Percentiles rank a stretch among this genome's conserved stretches.
Evolutionary conservation across 2,329 filamentous ascomycete species (phyloP).

Genomic region (Sphaerostilbella broomeana): DNA sequence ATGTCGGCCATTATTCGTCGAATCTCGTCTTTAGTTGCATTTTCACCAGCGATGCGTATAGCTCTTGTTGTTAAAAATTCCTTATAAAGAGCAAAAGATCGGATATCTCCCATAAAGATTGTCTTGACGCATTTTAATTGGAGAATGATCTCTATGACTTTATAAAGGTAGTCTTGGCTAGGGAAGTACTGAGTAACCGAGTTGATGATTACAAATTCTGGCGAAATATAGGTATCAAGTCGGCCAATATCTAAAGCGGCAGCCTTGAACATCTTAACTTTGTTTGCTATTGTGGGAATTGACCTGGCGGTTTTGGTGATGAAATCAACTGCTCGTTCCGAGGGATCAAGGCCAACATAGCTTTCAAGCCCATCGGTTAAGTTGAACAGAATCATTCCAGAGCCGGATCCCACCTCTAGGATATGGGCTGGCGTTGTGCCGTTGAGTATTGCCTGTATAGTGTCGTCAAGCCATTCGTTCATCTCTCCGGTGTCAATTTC

Average conservation of each 20-base stretch:
- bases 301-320: constrained; percentile 14
- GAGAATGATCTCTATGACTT: constrained; percentile 14
- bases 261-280: constrained; percentile 14
- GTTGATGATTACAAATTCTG: constrained; percentile 21
- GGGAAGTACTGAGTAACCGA: constrained; percentile 25
- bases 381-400: constrained; percentile 29
- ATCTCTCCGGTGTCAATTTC: constrained; percentile 23
- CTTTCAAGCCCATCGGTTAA: constrained; percentile 16
- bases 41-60: neutral
- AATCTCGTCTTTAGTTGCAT: constrained; percentile 5
- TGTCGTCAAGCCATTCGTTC: constrained; percentile 28
- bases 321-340: constrained; percentile 18
- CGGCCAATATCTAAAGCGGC: constrained; percentile 17
- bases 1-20: constrained; percentile 12
- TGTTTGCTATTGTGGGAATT: constrained; percentile 9
- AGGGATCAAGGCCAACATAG: constrained; percentile 25
- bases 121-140: constrained; percentile 1
- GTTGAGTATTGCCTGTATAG: constrained; percentile 18
- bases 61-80: constrained; percentile 15
- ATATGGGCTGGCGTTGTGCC: constrained; percentile 20
- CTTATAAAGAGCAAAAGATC: constrained; percentile 15
- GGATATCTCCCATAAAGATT: constrained; percentile 19
- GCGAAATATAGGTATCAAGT: neutral
- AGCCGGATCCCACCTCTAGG: constrained; percentile 25
- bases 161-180: constrained; percentile 19